Base-by-base conservation (phyloP, 805 yeast genomes). In the Saccharomycopsis sp. region DNA sequence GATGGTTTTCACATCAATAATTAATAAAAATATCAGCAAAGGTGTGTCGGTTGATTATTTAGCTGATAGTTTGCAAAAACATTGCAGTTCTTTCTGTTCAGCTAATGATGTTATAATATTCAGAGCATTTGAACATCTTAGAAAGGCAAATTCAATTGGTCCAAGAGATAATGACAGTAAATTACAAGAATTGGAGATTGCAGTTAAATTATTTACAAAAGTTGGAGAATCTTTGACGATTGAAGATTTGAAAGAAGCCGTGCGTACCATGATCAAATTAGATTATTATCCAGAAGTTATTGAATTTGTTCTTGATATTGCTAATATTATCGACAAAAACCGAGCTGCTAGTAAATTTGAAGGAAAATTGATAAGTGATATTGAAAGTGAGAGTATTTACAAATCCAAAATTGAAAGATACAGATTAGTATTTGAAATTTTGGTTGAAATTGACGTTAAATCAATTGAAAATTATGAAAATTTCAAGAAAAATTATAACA, bases 41-140 rank as follows among this genome's bases (percentile, higher is more conserved):
- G 97, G 98, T n/a, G 90, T 86, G 3, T 84, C 95, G 0, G 90
- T 93, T 37, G 97, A 90, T 59, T 70, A 82, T 46, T 85, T 90
- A 41, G 95, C 97, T 1, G 79, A 81, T 28, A 79, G 89, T 1
- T 67, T 93, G 41, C 96, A 93, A 62, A 94, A 86, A 44, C 80
- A 90, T 48, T 93, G 98, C 68, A 95, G 95, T 1, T 79, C 95
- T 0, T 93, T 88, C 63, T 93, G 97, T 58, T 86, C 97, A 0
- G 78, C 95, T 13, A 86, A 84, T 53, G 98, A 93, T 62, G 96
- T 93, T 22, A 72, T 88, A 48, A 85, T 93, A 11, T 93, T 89
- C 70, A 84, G 90, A 62, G 97, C 97, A 0, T 79, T 88, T 54
- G 98, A 93, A 60, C 88, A 84, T 60, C 69, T 93, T 55, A 84